A percentile compares a stretch with the other conserved stretches of the same genome.
Conservation (phyloP, 441 rosid genomes). For the Dalechampia spathulata region DNA sequence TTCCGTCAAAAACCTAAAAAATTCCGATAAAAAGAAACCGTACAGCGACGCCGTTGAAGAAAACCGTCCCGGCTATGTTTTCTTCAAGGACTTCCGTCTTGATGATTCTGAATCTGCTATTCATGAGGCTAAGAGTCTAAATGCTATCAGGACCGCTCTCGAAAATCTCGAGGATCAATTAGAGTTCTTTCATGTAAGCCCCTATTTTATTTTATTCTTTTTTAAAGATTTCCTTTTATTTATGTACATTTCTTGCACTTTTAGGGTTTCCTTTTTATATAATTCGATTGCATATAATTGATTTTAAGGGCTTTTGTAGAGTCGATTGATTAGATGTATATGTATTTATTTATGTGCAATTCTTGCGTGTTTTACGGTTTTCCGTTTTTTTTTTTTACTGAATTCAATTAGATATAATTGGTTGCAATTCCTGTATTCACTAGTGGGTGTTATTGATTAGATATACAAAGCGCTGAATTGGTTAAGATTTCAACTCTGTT, state of each 20-base stretch:
- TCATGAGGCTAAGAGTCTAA: constrained; percentile 81
- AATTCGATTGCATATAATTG: too few species aligned
- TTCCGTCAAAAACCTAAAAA: constrained; percentile 36
- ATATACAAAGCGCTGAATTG: too few species aligned
- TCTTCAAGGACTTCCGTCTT: constrained; percentile 58
- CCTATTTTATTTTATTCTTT: not conserved
- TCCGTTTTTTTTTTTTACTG: too few species aligned
- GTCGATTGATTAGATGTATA: too few species aligned
- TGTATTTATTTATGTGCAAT: not conserved
- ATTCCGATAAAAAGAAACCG: constrained; percentile 37
- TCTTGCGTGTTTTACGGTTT: not conserved
- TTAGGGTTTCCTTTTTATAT: not conserved
- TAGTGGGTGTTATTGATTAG: too few species aligned
- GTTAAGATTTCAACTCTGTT: too few species aligned
- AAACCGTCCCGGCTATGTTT: constrained; percentile 52
- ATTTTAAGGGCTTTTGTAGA: too few species aligned
- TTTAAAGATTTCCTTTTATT: too few species aligned
- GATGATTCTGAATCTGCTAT: constrained; percentile 51
- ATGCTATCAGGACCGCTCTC: constrained; percentile 71
- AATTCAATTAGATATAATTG: not conserved
- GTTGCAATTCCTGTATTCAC: not conserved
- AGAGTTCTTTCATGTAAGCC: constrained; percentile 74
- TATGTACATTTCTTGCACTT: not conserved
- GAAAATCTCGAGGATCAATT: constrained; percentile 96
- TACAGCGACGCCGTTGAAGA: constrained; percentile 29